phyloP scores from a whole-genome alignment of 78 protist species.

The Tieghemostelium lacteum region DNA sequence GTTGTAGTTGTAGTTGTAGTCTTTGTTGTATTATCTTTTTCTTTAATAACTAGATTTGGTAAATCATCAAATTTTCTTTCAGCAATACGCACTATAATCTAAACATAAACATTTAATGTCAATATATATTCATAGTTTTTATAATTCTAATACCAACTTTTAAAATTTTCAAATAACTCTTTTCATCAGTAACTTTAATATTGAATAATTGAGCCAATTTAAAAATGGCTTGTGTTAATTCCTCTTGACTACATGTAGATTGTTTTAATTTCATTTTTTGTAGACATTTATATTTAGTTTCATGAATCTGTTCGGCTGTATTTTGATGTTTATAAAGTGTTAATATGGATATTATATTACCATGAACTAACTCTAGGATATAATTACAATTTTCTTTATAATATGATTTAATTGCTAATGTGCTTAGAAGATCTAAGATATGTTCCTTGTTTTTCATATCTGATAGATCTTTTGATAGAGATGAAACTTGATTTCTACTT shows the following conservation, averaged over 20 bases:
- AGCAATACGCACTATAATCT: conserved; percentile 62
- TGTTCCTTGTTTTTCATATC: conserved; percentile 18
- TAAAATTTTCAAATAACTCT: neutral
- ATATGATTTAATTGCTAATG: neutral
- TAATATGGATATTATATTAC: too few species aligned
- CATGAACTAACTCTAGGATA: neutral
- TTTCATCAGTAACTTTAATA: conserved; percentile 10
- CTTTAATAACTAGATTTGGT: neutral
- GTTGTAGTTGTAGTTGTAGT: neutral
- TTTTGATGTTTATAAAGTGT: neutral
- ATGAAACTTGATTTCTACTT: neutral
- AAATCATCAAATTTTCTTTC: conserved; percentile 57
- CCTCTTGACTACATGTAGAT: conserved; percentile 35
- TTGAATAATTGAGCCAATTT: conserved; percentile 45
- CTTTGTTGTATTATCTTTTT: neutral
- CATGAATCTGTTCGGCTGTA: conserved; percentile 68
- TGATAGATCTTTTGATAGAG: neutral
- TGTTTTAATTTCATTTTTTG: conserved; percentile 51
- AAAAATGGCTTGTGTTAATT: conserved; percentile 1
- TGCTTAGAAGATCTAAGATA: conserved; percentile 4
- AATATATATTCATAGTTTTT: neutral
- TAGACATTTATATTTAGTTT: conserved; percentile 73
- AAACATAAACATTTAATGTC: too few species aligned
- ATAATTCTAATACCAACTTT: conserved; percentile 11
- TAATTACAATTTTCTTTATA: conserved; percentile 40